These are phyloP conservation scores for Taphrina confusa DNA, from an alignment of 1,139 yeast genomes.

Conservation along the genomic window DNA sequence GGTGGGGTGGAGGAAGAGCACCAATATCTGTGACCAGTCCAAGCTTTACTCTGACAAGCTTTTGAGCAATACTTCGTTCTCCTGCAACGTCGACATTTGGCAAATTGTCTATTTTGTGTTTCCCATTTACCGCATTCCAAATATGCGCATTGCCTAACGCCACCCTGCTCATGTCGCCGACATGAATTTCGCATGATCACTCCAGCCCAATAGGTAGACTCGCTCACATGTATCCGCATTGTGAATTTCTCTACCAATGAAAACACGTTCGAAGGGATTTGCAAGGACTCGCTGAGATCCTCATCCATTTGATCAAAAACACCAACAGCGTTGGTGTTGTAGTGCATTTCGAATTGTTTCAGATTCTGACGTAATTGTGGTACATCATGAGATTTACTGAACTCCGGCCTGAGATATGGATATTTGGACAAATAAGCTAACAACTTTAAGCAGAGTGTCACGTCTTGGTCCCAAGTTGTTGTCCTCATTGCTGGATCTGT, in stretches of 20 bases:
- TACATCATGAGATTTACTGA: slow-evolving; percentile 69
- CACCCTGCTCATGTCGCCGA: slow-evolving; percentile 78
- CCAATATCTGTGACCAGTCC: slow-evolving; percentile 95
- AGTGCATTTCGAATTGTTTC: slow-evolving; percentile 37
- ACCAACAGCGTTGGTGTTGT: slow-evolving; percentile 8
- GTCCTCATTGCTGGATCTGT: slow-evolving; percentile 3
- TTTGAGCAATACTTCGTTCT: slow-evolving; percentile 92
- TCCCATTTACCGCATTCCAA: slow-evolving; percentile 97
- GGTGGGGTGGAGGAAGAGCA: slow-evolving; percentile 50
- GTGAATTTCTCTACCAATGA: slow-evolving; percentile 92
- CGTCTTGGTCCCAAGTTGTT: slow-evolving; percentile 86
- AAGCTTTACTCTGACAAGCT: slow-evolving; percentile 86
- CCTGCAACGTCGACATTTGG: slow-evolving; percentile 91
- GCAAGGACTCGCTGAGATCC: slow-evolving; percentile 21
- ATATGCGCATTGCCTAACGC: slow-evolving; percentile 92
- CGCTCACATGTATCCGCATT: slow-evolving; percentile 64
- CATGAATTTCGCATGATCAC: slow-evolving; percentile 95
- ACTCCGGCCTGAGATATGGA: slow-evolving; percentile 69
- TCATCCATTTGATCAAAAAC: slow-evolving; percentile 27
- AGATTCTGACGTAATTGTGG: slow-evolving; percentile 48
- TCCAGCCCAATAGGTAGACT: slow-evolving; percentile 94
- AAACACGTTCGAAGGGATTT: slow-evolving; percentile 61
- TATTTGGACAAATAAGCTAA: slow-evolving; percentile 92
- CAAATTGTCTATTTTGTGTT: slow-evolving; percentile 81
- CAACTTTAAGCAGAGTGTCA: slow-evolving; percentile 87